Evolutionary conservation across 129 eudicot species (phyloP), one percentile per base, ranked within the genome.

Genomic region (Silybum marianum): DNA sequence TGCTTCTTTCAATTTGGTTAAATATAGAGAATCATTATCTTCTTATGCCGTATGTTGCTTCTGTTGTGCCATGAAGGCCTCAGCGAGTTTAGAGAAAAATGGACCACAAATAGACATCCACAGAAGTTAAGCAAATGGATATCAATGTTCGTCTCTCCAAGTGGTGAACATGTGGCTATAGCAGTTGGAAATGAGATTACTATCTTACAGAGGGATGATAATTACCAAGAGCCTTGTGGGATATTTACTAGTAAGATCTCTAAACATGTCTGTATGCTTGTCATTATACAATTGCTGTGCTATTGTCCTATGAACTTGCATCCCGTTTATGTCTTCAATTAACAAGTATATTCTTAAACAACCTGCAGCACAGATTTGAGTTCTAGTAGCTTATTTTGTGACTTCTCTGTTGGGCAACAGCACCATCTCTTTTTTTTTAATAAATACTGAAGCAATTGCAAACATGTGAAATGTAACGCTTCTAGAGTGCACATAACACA

Each of bases 111-210:
- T 79, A 86, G 83, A 82, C 84, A 81, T 79, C 97, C 91, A 18
- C 88, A 77, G 71, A 95, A 85, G 84, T 76, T 77, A 79, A 88
- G 85, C 85, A 90, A 82, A 85, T 84, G 74, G 85, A 87, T 83
- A 71, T 89, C 99, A 46, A 83, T 95, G 86, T 88, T 89, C 68
- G 83, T 95, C 63, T 90, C 99, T 80, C 91, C 97, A 76, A 89
- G 80, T 39, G 97, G 97, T 28, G 97, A 95, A 78, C 90, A 78
- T 72, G 96, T 95, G 81, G 99, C 97, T 77, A 78, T 92, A 74
- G 90, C 97, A 67, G 88, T 86, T 76, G 93, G 93, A 71, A 92
- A 91, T 62, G 91, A 87, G 75, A 88, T 95, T 75, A 93, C 95
- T 26, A 90, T 95, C 72, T 83, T 95, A 88, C 90, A 72, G 73